Evolutionary conservation across 208 protist genomes (phyloP).

Genomic region (Leishmania turanica): DNA sequence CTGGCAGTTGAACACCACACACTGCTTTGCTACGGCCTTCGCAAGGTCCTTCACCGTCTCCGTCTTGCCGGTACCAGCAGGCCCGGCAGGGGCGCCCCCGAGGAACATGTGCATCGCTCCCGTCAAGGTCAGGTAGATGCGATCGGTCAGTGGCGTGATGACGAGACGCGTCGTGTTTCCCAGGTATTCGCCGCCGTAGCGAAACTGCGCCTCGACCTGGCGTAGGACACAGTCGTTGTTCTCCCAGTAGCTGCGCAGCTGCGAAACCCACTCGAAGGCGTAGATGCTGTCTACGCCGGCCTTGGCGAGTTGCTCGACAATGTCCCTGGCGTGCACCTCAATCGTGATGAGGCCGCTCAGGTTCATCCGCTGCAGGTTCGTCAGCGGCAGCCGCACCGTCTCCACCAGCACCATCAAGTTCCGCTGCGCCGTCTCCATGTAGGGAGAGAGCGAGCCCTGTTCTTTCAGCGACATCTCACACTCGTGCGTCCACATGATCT

Average conservation of each 20-base stretch:
- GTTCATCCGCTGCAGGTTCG: slow-evolving; percentile 92
- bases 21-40: slow-evolving; percentile 97
- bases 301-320: slow-evolving; percentile 90
- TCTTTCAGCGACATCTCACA: slow-evolving; percentile 82
- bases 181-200: slow-evolving; percentile 97
- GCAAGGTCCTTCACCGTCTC: slow-evolving; percentile 98
- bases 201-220: slow-evolving; percentile 94
- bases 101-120: slow-evolving; percentile 96
- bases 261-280: slow-evolving; percentile 97
- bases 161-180: slow-evolving; percentile 97
- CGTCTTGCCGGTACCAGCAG: slow-evolving; percentile 96
- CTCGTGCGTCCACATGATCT: slow-evolving; percentile 96
- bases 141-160: slow-evolving; percentile 97
- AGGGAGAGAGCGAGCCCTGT: slow-evolving; percentile 81
- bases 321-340: slow-evolving; percentile 96
- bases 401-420: slow-evolving; percentile 92
- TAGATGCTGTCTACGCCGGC: slow-evolving; percentile 81
- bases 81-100: slow-evolving; percentile 93
- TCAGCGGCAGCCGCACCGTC: slow-evolving; percentile 84
- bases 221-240: slow-evolving; percentile 90
- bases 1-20: slow-evolving; percentile 98
- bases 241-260: slow-evolving; percentile 97
- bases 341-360: slow-evolving; percentile 96
- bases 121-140: slow-evolving; percentile 97
- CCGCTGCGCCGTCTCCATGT: slow-evolving; percentile 83